Conservation (phyloP, 2,329 filamentous ascomycete genomes). For the Hypoxylon sp. region DNA sequence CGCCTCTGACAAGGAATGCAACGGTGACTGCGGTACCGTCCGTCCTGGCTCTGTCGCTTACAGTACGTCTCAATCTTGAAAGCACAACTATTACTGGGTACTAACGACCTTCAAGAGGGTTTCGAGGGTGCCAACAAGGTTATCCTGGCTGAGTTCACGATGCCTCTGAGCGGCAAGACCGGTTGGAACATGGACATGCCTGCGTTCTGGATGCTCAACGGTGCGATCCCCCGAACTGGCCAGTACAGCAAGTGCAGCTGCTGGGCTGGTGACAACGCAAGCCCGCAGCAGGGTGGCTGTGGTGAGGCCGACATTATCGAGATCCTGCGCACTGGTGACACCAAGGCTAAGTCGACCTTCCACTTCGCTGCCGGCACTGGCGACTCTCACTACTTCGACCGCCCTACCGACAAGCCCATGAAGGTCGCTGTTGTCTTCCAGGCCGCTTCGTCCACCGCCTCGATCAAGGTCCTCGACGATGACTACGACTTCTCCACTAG, state of each 20-base stretch:
- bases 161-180: slow-evolving; percentile 73
- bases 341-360: slow-evolving; percentile 78
- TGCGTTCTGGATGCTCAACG: slow-evolving; percentile 83
- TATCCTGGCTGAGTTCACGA: slow-evolving; percentile 81
- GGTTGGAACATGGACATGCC: slow-evolving; percentile 76
- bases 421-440: slow-evolving; percentile 77
- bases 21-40: slow-evolving; percentile 61
- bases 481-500: slow-evolving; percentile 59
- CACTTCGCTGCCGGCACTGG: slow-evolving; percentile 76
- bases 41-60: slow-evolving; percentile 63
- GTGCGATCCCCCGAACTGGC: slow-evolving; percentile 76
- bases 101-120: slow-evolving; percentile 67
- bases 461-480: slow-evolving; percentile 68
- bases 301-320: slow-evolving; percentile 85
- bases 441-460: slow-evolving; percentile 64
- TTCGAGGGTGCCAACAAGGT: slow-evolving; percentile 79
- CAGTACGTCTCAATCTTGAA: slow-evolving; percentile 53
- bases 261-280: slow-evolving; percentile 67
- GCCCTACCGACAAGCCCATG: slow-evolving; percentile 71
- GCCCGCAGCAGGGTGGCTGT: slow-evolving; percentile 65
- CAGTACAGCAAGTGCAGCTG: slow-evolving; percentile 82
- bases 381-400: slow-evolving; percentile 79
- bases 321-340: slow-evolving; percentile 75
- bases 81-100: slow-evolving; percentile 20
- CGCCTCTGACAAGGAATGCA: slow-evolving; percentile 62